Conservation (phyloP, 2,329 filamentous ascomycete genomes). For the Aspergillus sp. region DNA sequence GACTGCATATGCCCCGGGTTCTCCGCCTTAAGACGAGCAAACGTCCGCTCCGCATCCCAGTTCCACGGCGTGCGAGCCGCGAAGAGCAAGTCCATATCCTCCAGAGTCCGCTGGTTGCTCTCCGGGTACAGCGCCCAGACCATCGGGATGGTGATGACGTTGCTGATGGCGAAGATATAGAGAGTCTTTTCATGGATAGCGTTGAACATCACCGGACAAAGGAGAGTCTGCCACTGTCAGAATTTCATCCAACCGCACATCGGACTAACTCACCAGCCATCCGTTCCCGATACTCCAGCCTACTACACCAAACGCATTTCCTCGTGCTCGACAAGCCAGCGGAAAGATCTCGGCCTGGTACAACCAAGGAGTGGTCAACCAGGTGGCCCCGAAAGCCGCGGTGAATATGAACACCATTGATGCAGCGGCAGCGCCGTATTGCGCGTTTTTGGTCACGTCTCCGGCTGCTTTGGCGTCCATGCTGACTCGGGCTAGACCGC, state of each 20-base stretch:
- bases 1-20: conserved; percentile 43
- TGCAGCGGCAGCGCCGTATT: conserved; percentile 55
- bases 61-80: conserved; percentile 57
- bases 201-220: conserved; percentile 53
- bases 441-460: conserved; percentile 38
- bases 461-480: conserved; percentile 41
- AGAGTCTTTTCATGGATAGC: conserved; percentile 60
- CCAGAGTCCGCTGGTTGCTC: conserved; percentile 62
- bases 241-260: conserved; percentile 10
- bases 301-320: conserved; percentile 66
- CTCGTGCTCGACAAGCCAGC: conserved; percentile 51
- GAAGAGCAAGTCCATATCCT: conserved; percentile 67
- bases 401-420: conserved; percentile 65
- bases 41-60: conserved; percentile 61
- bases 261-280: conserved; percentile 40
- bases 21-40: conserved; percentile 52
- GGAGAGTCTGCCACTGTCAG: conserved; percentile 39
- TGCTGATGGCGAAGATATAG: conserved; percentile 63
- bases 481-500: conserved; percentile 50
- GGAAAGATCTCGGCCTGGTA: conserved; percentile 68
- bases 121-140: conserved; percentile 68
- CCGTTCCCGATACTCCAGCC: conserved; percentile 70
- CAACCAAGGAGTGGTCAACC: conserved; percentile 52
- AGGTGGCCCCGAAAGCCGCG: conserved; percentile 54
- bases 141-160: conserved; percentile 56